Evolutionary conservation across 345 rosid genomes (phyloP), one percentile per base, ranked within the genome.

Genomic region (Citrus hindsii): DNA sequence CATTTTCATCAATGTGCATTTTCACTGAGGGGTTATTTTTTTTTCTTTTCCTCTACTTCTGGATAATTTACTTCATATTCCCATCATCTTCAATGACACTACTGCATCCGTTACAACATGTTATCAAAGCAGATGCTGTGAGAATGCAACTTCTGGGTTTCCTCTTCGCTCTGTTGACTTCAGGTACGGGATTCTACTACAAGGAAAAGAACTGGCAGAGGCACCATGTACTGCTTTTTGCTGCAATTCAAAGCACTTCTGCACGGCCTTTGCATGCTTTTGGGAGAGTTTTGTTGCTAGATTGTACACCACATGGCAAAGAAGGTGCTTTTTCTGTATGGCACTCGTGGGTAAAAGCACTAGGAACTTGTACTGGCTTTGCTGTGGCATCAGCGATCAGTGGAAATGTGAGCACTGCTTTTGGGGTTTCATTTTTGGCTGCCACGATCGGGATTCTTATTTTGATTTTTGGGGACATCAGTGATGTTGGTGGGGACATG

Each of bases 101-200:
- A 25, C 72, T 83, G 76, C 91, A 88, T 35, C 83, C 83, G 5
- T 24, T 89, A 5, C 92, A 91, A 81, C 82, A 76, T 24, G 65
- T 75, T 35, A 65, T 84, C 1, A 87, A 79, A 79, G 75, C 86
- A 24, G 76, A 75, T 59, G 83, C 89, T 0, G 84, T 82, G 71
- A 88, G 84, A 77, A 91, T 91, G 94, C 81, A 89, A 67, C 60
- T 84, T 63, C 77, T 89, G 1, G 94, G 90, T 5, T 85, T 88
- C n/a, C n/a, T n/a, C n/a, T n/a, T n/a, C n/a, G n/a, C n/a, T n/a
- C n/a, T n/a, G n/a, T n/a, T n/a, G n/a, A n/a, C n/a, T n/a, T n/a
- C n/a, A n/a, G n/a, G n/a, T n/a, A n/a, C n/a, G n/a, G n/a, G n/a
- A n/a, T n/a, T n/a, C n/a, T n/a, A n/a, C n/a, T n/a, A n/a, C n/a